Evolutionary conservation across 2,329 filamentous ascomycete species (phyloP), one percentile per base, ranked within the genome.

Genomic region (Pochonia chlamydosporia): DNA sequence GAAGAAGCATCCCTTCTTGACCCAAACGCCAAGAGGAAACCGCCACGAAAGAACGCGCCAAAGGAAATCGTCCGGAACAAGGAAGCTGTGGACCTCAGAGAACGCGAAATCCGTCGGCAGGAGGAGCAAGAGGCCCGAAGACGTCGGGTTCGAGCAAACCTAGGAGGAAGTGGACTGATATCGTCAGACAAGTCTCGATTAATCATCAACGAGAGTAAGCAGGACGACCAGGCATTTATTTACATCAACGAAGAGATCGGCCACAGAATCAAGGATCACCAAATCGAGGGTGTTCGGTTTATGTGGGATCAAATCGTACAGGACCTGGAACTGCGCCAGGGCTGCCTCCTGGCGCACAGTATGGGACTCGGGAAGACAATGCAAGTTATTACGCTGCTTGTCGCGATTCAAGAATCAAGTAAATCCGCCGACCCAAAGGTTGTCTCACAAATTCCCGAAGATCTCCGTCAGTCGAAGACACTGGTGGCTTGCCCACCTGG

Each of bases 351-450:
- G 18, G 87, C 90, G 5, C 90, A 96, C 62, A 89, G 87, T 0
- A 96, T 96, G 90, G 91, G 91, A 2, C 69, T 96, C 3, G 90
- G 90, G 14, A 96, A 96, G 69, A 95, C 90, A 0, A 89, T 95
- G 84, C 90, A 96, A 68, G 80, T 89, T 5, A 89, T 96, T 49
- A 87, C 89, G 1, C 70, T 96, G n/a, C 75, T 96, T 5, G 76
- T 87, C 14, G 83, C 87, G 0, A 78, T 96, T 51, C 74, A 82
- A 4, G 77, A 87, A 54, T 80, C 88, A 3, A 74, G 81, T 4
- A 61, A 62, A 18, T 91, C 86, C 0, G 25, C 62, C 0, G 77
- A 90, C 46, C 63, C 68, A 1, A 63, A 69, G 0, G 67, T 92
- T 5, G 66, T 65, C 3, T 69, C 70, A 0, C 89, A 95, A 61